Percentiles rank a stretch among this genome's conserved stretches.
Evolutionary conservation across 1,284 basidiomycete species (phyloP).

Genomic region (Mycena sp.): DNA sequence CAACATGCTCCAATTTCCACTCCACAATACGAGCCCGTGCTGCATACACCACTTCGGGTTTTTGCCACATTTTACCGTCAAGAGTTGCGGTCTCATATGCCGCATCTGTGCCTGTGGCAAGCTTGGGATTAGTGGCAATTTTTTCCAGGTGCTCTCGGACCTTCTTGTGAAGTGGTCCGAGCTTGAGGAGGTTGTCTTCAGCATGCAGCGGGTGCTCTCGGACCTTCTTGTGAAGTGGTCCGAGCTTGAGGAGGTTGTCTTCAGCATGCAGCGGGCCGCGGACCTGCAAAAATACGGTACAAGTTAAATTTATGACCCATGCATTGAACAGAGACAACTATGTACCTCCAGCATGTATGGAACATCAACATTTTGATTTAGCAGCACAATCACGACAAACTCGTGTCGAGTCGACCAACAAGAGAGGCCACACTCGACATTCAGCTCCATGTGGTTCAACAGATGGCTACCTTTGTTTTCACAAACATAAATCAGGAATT

Average conservation of each 20-base stretch:
- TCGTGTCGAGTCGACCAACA: too few species aligned
- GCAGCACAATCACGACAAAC: too few species aligned
- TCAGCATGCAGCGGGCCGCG: too few species aligned
- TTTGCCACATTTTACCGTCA: too few species aligned
- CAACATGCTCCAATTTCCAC: not conserved
- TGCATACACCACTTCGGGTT: too few species aligned
- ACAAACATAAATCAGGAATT: conserved; percentile 37
- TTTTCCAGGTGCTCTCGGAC: conserved; percentile 17
- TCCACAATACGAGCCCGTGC: not conserved
- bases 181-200: too few species aligned
- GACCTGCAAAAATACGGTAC: not conserved
- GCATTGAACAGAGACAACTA: not conserved
- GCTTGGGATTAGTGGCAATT: conserved; percentile 10
- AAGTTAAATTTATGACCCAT: not conserved
- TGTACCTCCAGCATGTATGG: conserved; percentile 30
- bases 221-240: conserved; percentile 16
- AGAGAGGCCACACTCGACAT: conserved; percentile 17
- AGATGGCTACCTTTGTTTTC: conserved; percentile 37
- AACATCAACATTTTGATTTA: too few species aligned
- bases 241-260: too few species aligned
- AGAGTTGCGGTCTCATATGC: not conserved
- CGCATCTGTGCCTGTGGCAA: conserved; percentile 13
- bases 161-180: conserved; percentile 13
- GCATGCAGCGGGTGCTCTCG: too few species aligned
- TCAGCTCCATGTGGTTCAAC: conserved; percentile 29